These are phyloP conservation scores for Cladosporium sp. DNA, from an alignment of 2,329 filamentous ascomycete species.

Conservation along the genomic window DNA sequence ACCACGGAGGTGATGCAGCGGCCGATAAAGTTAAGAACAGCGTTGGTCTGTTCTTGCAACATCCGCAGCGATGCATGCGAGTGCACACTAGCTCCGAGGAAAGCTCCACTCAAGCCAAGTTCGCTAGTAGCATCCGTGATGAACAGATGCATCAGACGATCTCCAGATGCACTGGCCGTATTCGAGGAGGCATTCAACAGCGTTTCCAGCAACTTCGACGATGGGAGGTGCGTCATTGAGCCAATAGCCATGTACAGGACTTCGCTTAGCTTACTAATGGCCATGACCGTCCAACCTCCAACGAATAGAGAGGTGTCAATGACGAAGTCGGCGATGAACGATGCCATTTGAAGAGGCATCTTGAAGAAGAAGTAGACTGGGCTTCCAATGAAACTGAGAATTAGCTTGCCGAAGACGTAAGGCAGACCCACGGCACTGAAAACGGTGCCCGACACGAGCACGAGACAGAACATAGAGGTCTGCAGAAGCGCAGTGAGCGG, in stretches of 20 bases:
- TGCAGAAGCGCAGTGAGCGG: slow-evolving; percentile 87
- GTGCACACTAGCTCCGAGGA: slow-evolving; percentile 29
- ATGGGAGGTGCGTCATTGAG: not conserved
- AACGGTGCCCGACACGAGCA: slow-evolving; percentile 84
- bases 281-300: slow-evolving; percentile 37
- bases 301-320: slow-evolving; percentile 73
- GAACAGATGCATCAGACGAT: slow-evolving; percentile 27
- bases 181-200: slow-evolving; percentile 17
- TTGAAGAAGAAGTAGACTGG: slow-evolving; percentile 67
- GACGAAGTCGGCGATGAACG: slow-evolving; percentile 72
- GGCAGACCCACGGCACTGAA: slow-evolving; percentile 84
- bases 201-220: not conserved
- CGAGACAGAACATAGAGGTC: slow-evolving; percentile 90
- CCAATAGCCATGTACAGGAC: not conserved
- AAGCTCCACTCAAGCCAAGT: slow-evolving; percentile 30
- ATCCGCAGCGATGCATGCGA: slow-evolving; percentile 32
- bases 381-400: slow-evolving; percentile 76
- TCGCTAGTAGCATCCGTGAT: slow-evolving; percentile 19
- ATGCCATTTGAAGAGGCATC: slow-evolving; percentile 70
- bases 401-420: slow-evolving; percentile 85
- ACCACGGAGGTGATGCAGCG: slow-evolving; percentile 27
- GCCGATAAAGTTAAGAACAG: slow-evolving; percentile 27
- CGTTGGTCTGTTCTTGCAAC: slow-evolving; percentile 28
- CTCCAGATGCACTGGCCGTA: slow-evolving; percentile 26
- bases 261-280: slow-evolving; percentile 9